Percentiles rank a stretch among this genome's conserved stretches.
These are phyloP conservation scores for Pistacia integerrima DNA, from an alignment of 345 rosid species.

Conservation along the genomic window DNA sequence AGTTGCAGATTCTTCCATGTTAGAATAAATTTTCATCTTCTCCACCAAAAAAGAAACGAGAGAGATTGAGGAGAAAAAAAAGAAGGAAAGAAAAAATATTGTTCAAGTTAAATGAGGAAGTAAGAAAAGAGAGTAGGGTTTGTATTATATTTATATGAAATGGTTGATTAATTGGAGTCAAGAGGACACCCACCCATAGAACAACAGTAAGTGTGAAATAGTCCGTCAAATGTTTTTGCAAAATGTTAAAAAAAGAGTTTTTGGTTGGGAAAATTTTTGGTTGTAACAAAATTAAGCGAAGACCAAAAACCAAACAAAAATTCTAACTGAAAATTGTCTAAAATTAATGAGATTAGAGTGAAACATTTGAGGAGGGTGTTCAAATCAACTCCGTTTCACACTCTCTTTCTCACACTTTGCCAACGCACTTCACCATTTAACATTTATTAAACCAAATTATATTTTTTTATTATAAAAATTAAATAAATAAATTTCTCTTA, in stretches of 20 bases:
- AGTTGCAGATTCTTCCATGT: constrained; percentile 22
- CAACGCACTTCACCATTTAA: constrained; percentile 43
- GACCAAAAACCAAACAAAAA: constrained; percentile 19
- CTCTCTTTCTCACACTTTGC: constrained; percentile 77
- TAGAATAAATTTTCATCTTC: not conserved
- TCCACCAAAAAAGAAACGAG: not conserved
- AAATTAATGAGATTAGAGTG: constrained; percentile 37
- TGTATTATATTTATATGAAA: constrained; percentile 27
- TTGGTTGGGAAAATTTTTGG: not conserved
- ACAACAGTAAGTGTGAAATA: constrained; percentile 28
- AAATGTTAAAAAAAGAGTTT: constrained; percentile 10
- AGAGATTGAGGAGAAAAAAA: not conserved
- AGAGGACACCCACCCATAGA: constrained; percentile 27
- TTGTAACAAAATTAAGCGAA: not conserved
- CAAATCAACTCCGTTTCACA: constrained; percentile 58
- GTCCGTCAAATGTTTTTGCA: not conserved
- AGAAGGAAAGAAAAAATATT: too few species aligned
- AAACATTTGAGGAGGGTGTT: constrained; percentile 34
- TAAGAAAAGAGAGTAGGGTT: constrained; percentile 24
- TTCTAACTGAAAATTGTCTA: constrained; percentile 50
- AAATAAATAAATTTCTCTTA: too few species aligned
- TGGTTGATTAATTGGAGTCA: constrained; percentile 20
- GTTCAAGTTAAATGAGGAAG: constrained; percentile 13
- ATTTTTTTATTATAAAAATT: too few species aligned
- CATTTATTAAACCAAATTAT: too few species aligned